Evolutionary conservation across 345 rosid species (phyloP), one percentile per base, ranked within the genome.

Genomic region (Eucalyptus sideroxylon): DNA sequence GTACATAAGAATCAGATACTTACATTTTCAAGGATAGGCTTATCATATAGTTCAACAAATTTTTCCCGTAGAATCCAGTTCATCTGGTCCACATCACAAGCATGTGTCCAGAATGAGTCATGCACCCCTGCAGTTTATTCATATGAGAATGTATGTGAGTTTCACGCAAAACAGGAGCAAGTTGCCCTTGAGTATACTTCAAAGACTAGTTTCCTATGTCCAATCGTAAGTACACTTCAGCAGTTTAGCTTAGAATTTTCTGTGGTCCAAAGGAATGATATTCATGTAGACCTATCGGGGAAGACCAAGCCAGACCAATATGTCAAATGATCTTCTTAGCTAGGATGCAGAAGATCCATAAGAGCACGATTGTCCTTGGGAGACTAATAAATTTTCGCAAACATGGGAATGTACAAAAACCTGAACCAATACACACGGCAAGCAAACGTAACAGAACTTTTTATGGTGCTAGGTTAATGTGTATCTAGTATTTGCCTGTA

Each of bases 91-190:
- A 96, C 98, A 87, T 97, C 98, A 89, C 98, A 93, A 55, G 99
- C 99, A 93, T 98, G 99, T 11, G 99, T 98, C 99, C 99, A 98
- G 89, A 96, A 98, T 31, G 99, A 98, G 94, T 98, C 99, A 89
- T 98, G 99, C 89, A 98, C 99, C 80, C 99, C 99, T 98, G 95
- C 88, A 91, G 53, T 45, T 83, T 30, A 80, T 19, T 72, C 80
- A 21, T 21, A 77, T 40, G 30, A 77, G 85, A 44, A 77, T 77
- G 47, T 11, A 77, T 23, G 30, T 77, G 30, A 77, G 44, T 55
- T 87, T 87, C 47, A 56, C 44, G 24, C 65, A 23, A 53, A 87
- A 37, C 60, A 87, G 12, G 50, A 50, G 65, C 60, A 31, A 55
- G 60, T 87, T 87, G 47, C 16, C 85, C 45, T 37, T 21, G 30